A percentile compares a stretch with the other conserved stretches of the same genome.
These are phyloP conservation scores for Paramecium caudatum DNA, from an alignment of 73 alveolate genomes.

Conservation along the genomic window DNA sequence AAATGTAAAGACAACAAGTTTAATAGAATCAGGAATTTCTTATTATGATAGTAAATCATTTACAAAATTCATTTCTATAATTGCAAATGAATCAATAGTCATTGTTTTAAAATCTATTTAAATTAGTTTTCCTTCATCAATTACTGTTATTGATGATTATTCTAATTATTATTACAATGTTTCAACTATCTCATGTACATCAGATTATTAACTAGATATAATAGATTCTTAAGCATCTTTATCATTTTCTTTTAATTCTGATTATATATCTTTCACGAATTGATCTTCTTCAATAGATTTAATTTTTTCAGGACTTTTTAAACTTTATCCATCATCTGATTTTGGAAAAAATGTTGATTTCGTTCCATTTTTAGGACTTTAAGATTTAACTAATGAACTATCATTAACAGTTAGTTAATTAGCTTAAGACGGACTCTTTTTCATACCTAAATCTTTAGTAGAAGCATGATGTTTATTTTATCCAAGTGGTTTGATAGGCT, in stretches of 20 bases:
- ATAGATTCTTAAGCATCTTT: too few species aligned
- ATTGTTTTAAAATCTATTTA: constrained; percentile 32
- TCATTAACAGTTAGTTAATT: constrained; percentile 11
- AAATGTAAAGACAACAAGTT: not conserved
- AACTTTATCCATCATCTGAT: too few species aligned
- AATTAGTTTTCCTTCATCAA: not conserved
- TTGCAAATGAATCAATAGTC: constrained; percentile 15
- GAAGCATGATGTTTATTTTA: not conserved
- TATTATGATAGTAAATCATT: not conserved
- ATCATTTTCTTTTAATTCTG: too few species aligned
- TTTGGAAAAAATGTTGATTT: not conserved
- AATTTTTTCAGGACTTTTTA: too few species aligned
- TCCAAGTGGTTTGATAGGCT: not conserved
- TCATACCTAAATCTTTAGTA: not conserved
- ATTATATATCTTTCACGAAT: too few species aligned
- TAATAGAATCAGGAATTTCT: not conserved
- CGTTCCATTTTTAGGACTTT: not conserved
- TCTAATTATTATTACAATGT: too few species aligned
- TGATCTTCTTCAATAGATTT: too few species aligned
- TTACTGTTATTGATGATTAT: not conserved
- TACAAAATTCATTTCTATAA: constrained; percentile 2
- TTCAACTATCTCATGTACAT: too few species aligned
- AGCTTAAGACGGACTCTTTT: constrained; percentile 33
- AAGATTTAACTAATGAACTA: not conserved
- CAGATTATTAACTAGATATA: too few species aligned